Evolutionary conservation across 805 yeast species (phyloP), one percentile per base, ranked within the genome.

Genomic region (Saccharomyces kudriavzevii): DNA sequence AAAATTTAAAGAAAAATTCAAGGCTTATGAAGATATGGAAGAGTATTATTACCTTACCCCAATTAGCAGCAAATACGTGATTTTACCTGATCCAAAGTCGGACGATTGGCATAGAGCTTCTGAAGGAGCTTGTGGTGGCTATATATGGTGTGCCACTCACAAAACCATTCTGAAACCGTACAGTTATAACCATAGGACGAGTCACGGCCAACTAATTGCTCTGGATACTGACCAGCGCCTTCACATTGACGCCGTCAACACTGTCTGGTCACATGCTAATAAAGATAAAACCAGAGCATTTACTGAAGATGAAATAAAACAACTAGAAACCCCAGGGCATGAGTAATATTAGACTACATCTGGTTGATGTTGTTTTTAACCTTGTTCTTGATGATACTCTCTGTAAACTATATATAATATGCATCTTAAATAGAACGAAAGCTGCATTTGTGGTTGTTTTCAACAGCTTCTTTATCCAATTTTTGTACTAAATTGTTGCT

Each of bases 1-100:
- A 43, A 29, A 47, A 5, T 50, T 52, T 25, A 52, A 24, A 5
- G 17, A 50, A 2, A 28, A 29, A 9, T 52, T 51, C 25, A 30
- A 52, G 2, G 47, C 25, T 26, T 30, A 30, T 13, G 61, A 57
- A 40, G 57, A 53, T 2, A 47, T 57, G 5, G 17, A 52, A 29
- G 35, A 53, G 11, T 50, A 22, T 14, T 59, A 57, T 52, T 26
- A 35, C 4, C 51, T 31, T 11, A 40, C 45, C 1, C 52, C 57
- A 30, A 47, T 60, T 1, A 45, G 30, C 45, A 35, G 43, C 43
- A 35, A 35, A 35, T 35, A 35, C 24, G 43, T 35, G 24, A 35
- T 35, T 6, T 17, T 35, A 35, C 43, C 43, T 35, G 43, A 35
- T 35, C 43, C 43, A 17, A 35, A 35, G 17, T 35, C 43, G 10